Base-by-base conservation (phyloP, 1,139 yeast genomes). In the Lodderomyces theae region DNA sequence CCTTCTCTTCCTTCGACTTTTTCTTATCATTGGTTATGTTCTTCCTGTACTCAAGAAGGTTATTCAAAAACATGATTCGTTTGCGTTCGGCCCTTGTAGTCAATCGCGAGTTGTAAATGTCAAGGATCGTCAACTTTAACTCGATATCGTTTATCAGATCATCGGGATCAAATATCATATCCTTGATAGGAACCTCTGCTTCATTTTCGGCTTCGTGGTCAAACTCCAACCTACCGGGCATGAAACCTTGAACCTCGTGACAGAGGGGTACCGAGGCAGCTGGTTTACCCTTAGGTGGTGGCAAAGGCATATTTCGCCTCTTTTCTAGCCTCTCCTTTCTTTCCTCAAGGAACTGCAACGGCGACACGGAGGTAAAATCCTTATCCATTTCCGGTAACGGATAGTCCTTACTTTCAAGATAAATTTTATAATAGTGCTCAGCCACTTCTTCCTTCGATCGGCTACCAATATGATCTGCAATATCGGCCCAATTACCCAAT, bases 201-300 rank as follows among this genome's bases (percentile, higher is more conserved):
- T 92, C 99, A 56, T 92, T 92, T 59, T 94, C 98, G 31, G 86
- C 89, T 60, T 92, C 99, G 45, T 84, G 87, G 57, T 92, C 99
- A 62, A 92, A 92, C 60, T 92, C 99, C 49, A 92, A 70, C 54
- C 98, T 79, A 37, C 98, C 99, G 28, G 99, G 99, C 99, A 94
- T 92, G 60, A 83, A 92, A 3, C 97, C 97, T 62, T 92, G 97
- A 47, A 92, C 80, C 56, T 94, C 97, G 58, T 94, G 97, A 66
- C 97, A 90, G 40, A 94, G 75, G 0, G 99, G 99, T 7, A 86
- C 95, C 9, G 96, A 87, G 0, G 97, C 90, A 38, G 86, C 82
- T 1, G 95, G 88, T 58, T 89, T 90, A 43, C 83, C 79, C 42
- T 90, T 89, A 17, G 95, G 92, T 12, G 78, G 77, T 9, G 90